Conservation (phyloP, 176 grass and related monocot species). For the Eremochloa ophiuroides region DNA sequence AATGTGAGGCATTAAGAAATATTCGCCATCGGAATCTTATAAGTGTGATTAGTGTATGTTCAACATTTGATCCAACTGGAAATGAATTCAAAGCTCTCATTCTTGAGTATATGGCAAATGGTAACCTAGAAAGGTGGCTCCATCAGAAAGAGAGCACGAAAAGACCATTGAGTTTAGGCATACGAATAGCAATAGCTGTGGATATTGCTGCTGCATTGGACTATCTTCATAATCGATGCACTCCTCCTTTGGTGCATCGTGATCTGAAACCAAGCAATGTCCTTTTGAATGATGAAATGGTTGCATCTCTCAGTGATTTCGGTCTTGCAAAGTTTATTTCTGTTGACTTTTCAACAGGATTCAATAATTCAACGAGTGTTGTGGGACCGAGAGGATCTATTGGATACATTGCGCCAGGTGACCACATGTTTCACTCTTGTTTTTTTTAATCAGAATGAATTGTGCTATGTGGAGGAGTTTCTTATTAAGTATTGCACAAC, state of each 20-base stretch:
- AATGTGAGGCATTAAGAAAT: conserved; percentile 43
- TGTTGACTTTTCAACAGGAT: background rate
- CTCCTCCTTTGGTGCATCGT: conserved; percentile 21
- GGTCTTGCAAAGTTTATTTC: conserved; percentile 6
- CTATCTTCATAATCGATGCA: conserved; percentile 31
- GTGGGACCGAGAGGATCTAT: background rate
- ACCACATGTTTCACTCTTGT: background rate
- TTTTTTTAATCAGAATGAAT: background rate
- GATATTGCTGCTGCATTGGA: conserved; percentile 36
- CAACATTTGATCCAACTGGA: background rate
- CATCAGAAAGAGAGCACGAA: background rate
- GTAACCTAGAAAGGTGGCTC: conserved; percentile 42
- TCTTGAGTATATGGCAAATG: conserved; percentile 36
- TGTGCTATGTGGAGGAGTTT: background rate
- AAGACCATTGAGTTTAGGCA: conserved; percentile 2
- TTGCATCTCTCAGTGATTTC: background rate
- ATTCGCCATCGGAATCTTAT: conserved; percentile 38
- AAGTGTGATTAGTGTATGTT: conserved; percentile 23
- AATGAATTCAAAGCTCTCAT: conserved; percentile 48
- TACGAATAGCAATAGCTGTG: conserved; percentile 26
- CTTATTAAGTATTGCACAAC: background rate
- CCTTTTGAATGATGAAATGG: conserved; percentile 9
- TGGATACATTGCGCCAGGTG: conserved; percentile 18
- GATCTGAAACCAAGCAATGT: conserved; percentile 13
- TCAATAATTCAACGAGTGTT: background rate